Evolutionary conservation across 148 eudicot genomes (phyloP).

Genomic region (Dysphania ambrosioides): DNA sequence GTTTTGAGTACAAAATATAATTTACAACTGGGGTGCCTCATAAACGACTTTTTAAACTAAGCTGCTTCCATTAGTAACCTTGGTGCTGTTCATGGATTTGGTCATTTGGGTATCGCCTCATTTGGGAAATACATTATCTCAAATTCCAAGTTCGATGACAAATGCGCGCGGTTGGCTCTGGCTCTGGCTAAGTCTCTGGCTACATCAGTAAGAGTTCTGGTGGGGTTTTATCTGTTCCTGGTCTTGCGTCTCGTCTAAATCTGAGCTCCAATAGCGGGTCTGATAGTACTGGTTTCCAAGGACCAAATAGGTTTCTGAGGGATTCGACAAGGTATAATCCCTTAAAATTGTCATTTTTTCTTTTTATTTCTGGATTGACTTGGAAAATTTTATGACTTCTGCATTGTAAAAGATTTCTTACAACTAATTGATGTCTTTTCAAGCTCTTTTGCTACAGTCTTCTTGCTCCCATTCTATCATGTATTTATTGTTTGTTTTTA

Average conservation of each 20-base stretch:
- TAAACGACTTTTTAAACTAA: no score
- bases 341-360: not conserved
- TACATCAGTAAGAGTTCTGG: conserved; percentile 80
- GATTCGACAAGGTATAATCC: conserved; percentile 80
- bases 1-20: no score
- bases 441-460: not conserved
- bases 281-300: conserved; percentile 69
- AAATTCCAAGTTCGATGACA: conserved; percentile 72
- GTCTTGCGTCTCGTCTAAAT: conserved; percentile 75
- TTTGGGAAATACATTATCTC: conserved; percentile 74
- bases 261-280: conserved; percentile 64
- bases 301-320: conserved; percentile 66
- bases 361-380: not conserved
- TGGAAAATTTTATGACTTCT: not conserved
- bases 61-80: conserved; percentile 81
- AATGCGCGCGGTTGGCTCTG: conserved; percentile 52
- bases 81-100: conserved; percentile 71
- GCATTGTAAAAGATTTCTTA: no score
- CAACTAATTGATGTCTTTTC: not conserved
- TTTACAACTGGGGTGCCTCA: no score
- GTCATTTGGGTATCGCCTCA: conserved; percentile 69
- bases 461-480: not conserved
- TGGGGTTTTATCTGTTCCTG: conserved; percentile 82
- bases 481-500: not conserved
- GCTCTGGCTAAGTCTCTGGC: conserved; percentile 66